A percentile compares a stretch with the other conserved stretches of the same genome.
phyloP scores from a whole-genome alignment of 1,284 basidiomycete genomes.

The Peniophora sp. region DNA sequence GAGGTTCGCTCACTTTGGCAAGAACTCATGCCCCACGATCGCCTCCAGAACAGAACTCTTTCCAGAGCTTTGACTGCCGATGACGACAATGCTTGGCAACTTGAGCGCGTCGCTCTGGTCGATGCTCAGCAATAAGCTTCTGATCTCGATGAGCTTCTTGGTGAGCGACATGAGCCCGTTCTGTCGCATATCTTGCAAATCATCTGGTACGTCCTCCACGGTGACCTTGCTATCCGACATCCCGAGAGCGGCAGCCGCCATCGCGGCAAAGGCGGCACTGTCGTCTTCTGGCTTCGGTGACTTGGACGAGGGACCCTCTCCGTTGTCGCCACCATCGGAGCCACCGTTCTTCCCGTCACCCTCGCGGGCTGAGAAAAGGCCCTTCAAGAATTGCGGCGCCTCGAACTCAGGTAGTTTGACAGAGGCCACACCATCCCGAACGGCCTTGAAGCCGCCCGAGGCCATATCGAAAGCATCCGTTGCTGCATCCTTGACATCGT shows the following conservation, averaged over 20 bases:
- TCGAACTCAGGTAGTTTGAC: constrained; percentile 63
- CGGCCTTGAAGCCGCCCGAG: constrained; percentile 53
- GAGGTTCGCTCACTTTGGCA: constrained; percentile 74
- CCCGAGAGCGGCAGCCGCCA: constrained; percentile 66
- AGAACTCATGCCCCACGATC: constrained; percentile 96
- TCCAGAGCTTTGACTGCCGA: constrained; percentile 96
- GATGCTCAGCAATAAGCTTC: constrained; percentile 88
- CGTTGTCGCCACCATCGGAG: constrained; percentile 17
- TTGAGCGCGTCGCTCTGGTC: constrained; percentile 94
- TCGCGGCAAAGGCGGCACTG: constrained; percentile 54
- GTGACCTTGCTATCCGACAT: constrained; percentile 51
- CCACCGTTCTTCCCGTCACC: constrained; percentile 20
- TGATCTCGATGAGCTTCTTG: constrained; percentile 92
- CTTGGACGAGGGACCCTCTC: constrained; percentile 23
- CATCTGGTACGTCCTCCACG: constrained; percentile 26
- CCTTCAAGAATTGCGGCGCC: constrained; percentile 65
- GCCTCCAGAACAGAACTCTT: constrained; percentile 98
- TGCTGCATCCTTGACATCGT: constrained; percentile 58
- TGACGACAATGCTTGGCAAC: constrained; percentile 94
- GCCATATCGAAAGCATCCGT: constrained; percentile 59
- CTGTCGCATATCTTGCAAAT: constrained; percentile 32
- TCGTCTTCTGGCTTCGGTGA: constrained; percentile 44
- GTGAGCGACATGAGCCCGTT: constrained; percentile 90
- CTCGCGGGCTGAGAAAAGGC: constrained; percentile 45
- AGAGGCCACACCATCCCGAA: constrained; percentile 48